Conservation (phyloP, 208 protist genomes). For the Angomonas ambiguus region DNA sequence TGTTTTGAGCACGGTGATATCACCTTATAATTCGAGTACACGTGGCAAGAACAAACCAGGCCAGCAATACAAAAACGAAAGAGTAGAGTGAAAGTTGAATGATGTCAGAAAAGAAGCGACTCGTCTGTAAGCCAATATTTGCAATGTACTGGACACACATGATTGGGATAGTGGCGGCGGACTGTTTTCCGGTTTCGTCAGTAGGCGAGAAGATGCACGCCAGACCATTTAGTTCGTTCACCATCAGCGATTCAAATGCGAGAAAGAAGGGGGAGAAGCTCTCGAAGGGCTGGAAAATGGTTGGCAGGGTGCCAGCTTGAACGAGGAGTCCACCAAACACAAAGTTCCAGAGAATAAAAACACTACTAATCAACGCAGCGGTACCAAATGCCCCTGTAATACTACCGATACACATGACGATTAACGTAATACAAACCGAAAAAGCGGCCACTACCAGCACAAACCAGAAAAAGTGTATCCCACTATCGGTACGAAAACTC, state of each 20-base stretch:
- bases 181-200: conserved; percentile 69
- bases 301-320: conserved; percentile 78
- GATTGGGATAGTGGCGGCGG: conserved; percentile 52
- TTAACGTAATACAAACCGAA: conserved; percentile 74
- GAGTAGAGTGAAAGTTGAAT: conserved; percentile 64
- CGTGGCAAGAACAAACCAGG: conserved; percentile 62
- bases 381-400: conserved; percentile 69
- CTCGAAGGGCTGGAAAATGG: conserved; percentile 53
- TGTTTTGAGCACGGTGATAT: no score
- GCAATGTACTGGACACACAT: conserved; percentile 85
- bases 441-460: conserved; percentile 81
- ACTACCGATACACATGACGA: conserved; percentile 81
- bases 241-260: conserved; percentile 86
- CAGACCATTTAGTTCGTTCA: conserved; percentile 90
- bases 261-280: conserved; percentile 86
- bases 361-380: conserved; percentile 80
- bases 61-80: conserved; percentile 42
- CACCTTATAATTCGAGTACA: conserved; percentile 65
- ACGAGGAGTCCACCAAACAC: conserved; percentile 91
- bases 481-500: conserved; percentile 79
- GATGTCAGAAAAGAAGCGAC: conserved; percentile 74
- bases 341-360: conserved; percentile 89
- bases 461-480: conserved; percentile 85
- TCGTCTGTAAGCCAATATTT: conserved; percentile 72
- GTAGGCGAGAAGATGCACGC: conserved; percentile 75